A percentile compares a stretch with the other conserved stretches of the same genome.
phyloP scores from a whole-genome alignment of 371 early-diverging fungal species.

The Zychaea mexicana region DNA sequence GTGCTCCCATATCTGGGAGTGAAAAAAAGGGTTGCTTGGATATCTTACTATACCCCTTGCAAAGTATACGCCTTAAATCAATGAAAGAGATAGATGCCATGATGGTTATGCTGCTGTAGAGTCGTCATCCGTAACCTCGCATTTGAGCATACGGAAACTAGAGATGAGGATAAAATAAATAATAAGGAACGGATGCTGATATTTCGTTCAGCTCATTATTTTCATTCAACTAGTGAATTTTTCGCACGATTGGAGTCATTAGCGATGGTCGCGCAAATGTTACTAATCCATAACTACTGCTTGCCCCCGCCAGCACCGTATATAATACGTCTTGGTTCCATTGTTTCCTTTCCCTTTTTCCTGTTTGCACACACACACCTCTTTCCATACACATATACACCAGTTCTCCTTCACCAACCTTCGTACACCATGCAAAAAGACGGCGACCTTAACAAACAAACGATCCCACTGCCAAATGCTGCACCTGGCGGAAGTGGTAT shows the following conservation, averaged over 20 bases:
- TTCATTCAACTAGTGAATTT: background rate
- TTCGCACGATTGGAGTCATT: background rate
- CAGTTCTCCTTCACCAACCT: background rate
- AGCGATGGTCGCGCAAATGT: background rate
- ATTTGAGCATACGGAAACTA: background rate
- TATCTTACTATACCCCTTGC: background rate
- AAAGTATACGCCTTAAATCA: no score
- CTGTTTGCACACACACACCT: no score
- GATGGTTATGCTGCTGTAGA: no score
- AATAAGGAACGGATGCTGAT: background rate
- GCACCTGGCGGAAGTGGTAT: background rate
- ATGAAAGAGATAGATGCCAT: no score
- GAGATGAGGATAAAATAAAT: background rate
- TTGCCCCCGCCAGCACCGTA: background rate
- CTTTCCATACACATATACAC: background rate
- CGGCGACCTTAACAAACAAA: slow-evolving; percentile 2
- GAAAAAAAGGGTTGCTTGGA: background rate
- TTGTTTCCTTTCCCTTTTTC: background rate
- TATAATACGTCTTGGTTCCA: background rate
- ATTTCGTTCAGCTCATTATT: background rate
- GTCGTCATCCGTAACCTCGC: no score
- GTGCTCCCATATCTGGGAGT: background rate
- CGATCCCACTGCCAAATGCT: background rate
- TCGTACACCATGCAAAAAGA: background rate
- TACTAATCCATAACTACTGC: background rate